Percentiles rank a stretch among this genome's conserved stretches.
Conservation (phyloP, 2,329 filamentous ascomycete genomes). For the Aciculosporium take region DNA sequence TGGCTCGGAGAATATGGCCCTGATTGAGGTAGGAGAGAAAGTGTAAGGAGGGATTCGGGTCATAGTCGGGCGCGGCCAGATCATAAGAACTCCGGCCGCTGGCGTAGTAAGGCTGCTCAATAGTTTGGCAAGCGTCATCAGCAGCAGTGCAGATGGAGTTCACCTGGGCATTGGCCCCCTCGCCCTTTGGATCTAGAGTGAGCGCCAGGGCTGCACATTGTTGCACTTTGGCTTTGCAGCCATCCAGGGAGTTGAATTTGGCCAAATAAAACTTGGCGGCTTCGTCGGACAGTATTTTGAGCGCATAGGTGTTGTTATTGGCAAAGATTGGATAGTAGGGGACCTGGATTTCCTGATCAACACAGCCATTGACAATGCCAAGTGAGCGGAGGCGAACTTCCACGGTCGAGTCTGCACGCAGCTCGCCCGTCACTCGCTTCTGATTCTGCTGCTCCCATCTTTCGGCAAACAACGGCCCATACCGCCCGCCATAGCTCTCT, state of each 20-base stretch:
- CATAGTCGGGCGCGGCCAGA: slow-evolving; percentile 37
- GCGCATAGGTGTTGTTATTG: slow-evolving; percentile 51
- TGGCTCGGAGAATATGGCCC: slow-evolving; percentile 37
- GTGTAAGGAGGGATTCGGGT: slow-evolving; percentile 49
- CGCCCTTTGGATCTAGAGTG: slow-evolving; percentile 24
- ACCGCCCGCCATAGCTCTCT: slow-evolving; percentile 58
- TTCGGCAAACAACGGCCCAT: slow-evolving; percentile 50
- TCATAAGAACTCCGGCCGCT: slow-evolving; percentile 46
- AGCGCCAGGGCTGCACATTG: slow-evolving; percentile 33
- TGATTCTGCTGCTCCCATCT: slow-evolving; percentile 48
- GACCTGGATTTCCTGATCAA: slow-evolving; percentile 49
- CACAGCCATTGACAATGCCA: slow-evolving; percentile 57
- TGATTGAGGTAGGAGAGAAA: slow-evolving; percentile 53
- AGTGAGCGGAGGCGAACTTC: slow-evolving; percentile 47
- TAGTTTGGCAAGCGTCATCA: slow-evolving; percentile 26
- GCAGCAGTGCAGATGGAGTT: slow-evolving; percentile 40
- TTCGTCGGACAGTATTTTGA: slow-evolving; percentile 39
- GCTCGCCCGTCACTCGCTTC: slow-evolving; percentile 33
- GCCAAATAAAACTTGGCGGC: slow-evolving; percentile 31
- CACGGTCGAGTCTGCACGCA: slow-evolving; percentile 35
- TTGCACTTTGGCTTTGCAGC: slow-evolving; percentile 39
- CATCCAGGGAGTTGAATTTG: slow-evolving; percentile 20
- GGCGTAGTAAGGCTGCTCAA: slow-evolving; percentile 41
- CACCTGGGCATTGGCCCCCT: slow-evolving; percentile 24
- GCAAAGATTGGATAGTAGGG: slow-evolving; percentile 43